These are phyloP conservation scores for Meredithiella fracta DNA, from an alignment of 2,329 filamentous ascomycete genomes.

Conservation along the genomic window DNA sequence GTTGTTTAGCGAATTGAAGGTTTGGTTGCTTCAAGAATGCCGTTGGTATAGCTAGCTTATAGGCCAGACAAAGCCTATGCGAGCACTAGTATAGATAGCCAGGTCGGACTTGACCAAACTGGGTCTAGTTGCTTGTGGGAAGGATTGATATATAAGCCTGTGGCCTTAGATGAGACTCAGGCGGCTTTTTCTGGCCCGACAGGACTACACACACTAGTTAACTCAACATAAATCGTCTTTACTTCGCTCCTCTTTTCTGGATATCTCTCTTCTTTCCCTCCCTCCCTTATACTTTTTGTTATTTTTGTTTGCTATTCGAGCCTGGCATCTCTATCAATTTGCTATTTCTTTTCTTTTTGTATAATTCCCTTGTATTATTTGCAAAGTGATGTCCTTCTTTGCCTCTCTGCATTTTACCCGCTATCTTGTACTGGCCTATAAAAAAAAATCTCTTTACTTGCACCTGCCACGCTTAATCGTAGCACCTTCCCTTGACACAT, in stretches of 20 bases:
- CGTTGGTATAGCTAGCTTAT: neutral
- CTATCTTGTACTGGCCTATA: neutral
- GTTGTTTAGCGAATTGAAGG: neutral
- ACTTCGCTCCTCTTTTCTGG: neutral
- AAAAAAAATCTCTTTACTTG: neutral
- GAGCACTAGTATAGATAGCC: neutral
- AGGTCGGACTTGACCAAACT: slow-evolving; percentile 4
- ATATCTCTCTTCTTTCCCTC: neutral
- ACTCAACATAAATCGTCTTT: neutral
- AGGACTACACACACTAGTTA: neutral
- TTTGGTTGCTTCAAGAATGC: neutral
- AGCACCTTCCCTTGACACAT: neutral
- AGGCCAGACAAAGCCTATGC: neutral
- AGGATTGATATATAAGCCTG: slow-evolving; percentile 3
- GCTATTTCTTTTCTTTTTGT: neutral
- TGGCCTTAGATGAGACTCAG: neutral
- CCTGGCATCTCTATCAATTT: neutral
- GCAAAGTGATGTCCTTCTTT: slow-evolving; percentile 1
- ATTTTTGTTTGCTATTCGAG: neutral
- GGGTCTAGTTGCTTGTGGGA: slow-evolving; percentile 4
- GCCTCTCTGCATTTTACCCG: neutral
- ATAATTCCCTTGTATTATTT: neutral
- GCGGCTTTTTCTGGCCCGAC: neutral
- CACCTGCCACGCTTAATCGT: neutral
- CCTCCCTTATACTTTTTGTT: neutral